phyloP scores from a whole-genome alignment of 2,329 filamentous ascomycete species.

The Penicillium oxalicum region DNA sequence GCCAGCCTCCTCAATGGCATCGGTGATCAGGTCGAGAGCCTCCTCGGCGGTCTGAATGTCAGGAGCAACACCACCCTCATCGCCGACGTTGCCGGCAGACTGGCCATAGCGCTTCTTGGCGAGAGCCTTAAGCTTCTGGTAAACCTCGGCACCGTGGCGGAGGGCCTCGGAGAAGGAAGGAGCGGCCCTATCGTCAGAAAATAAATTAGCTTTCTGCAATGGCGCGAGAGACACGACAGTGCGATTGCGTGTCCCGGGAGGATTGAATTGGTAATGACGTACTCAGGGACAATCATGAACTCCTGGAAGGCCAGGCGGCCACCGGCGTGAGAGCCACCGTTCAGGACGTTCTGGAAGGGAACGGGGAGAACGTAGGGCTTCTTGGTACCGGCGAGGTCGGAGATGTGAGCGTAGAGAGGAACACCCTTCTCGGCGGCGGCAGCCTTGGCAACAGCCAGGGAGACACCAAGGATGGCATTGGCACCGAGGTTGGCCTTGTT shows the following conservation, averaged over 20 bases:
- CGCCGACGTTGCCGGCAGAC: slow-evolving; percentile 96
- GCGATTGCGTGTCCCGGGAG: too few species aligned
- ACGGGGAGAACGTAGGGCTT: slow-evolving; percentile 87
- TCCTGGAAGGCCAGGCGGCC: slow-evolving; percentile 92
- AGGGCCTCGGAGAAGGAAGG: slow-evolving; percentile 92
- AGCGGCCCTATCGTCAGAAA: slow-evolving; percentile 53
- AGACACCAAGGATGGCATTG: slow-evolving; percentile 83
- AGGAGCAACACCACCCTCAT: slow-evolving; percentile 98
- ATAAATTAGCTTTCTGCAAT: too few species aligned
- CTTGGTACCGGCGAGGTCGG: slow-evolving; percentile 81
- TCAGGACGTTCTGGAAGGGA: slow-evolving; percentile 90
- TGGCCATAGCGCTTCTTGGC: slow-evolving; percentile 99
- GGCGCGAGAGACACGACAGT: too few species aligned
- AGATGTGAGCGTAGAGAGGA: slow-evolving; percentile 81
- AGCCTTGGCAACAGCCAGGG: slow-evolving; percentile 78
- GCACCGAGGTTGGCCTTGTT: slow-evolving; percentile 87
- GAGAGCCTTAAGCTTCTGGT: slow-evolving; percentile 93
- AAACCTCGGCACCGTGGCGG: slow-evolving; percentile 93
- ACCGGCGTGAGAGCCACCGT: slow-evolving; percentile 93
- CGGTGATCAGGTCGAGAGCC: slow-evolving; percentile 91
- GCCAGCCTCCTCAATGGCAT: slow-evolving; percentile 88
- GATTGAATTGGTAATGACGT: slow-evolving; percentile 33
- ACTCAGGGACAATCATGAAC: slow-evolving; percentile 89
- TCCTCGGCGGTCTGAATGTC: slow-evolving; percentile 97
- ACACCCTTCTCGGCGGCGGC: slow-evolving; percentile 84